These are phyloP conservation scores for Cryptococcus deneoformans DNA, from an alignment of 1,284 basidiomycete genomes.

Conservation along the genomic window DNA sequence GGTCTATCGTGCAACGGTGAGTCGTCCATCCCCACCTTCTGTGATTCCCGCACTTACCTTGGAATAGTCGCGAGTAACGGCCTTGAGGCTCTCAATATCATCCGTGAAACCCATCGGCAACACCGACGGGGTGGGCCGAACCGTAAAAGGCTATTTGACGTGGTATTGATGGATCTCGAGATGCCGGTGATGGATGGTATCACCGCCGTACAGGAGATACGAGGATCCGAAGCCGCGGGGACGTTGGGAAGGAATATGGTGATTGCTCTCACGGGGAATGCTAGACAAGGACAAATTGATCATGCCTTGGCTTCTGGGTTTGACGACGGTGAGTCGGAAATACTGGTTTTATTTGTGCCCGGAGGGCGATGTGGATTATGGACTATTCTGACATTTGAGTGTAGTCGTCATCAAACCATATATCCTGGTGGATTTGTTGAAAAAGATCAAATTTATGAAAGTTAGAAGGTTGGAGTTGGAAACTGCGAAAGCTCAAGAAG, in stretches of 20 bases:
- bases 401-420: constrained; percentile 40
- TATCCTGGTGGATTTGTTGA: constrained; percentile 26
- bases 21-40: background rate
- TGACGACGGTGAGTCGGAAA: constrained; percentile 36
- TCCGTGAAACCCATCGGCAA: constrained; percentile 24
- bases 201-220: constrained; percentile 30
- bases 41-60: background rate
- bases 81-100: constrained; percentile 41
- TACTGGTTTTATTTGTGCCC: background rate
- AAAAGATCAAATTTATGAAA: constrained; percentile 29
- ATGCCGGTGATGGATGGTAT: constrained; percentile 46
- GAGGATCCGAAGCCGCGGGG: constrained; percentile 27
- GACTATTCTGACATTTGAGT: background rate
- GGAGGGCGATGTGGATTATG: too few species aligned
- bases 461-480: constrained; percentile 5
- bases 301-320: constrained; percentile 34
- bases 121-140: constrained; percentile 6
- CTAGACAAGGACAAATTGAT: constrained; percentile 39
- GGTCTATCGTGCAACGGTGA: constrained; percentile 41
- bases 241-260: constrained; percentile 29
- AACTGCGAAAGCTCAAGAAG: too few species aligned
- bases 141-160: constrained; percentile 20
- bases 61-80: constrained; percentile 46
- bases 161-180: constrained; percentile 37
- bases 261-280: constrained; percentile 42